Conservation (phyloP, 805 yeast genomes). For the Candida germanica region DNA sequence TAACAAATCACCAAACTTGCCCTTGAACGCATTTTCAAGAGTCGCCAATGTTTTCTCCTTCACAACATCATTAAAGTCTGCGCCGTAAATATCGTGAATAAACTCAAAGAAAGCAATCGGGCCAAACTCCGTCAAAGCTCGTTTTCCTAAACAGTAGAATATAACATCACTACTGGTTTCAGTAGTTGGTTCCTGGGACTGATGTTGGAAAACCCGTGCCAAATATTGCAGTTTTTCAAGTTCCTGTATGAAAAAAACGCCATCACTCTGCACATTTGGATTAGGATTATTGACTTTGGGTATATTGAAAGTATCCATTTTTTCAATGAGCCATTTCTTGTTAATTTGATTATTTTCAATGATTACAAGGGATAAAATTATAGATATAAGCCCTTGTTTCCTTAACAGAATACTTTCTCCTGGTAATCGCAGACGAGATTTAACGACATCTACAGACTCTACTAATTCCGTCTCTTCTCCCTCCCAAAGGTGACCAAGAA, state of each 20-base stretch:
- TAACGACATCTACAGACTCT: conserved; percentile 15
- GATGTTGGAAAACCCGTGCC: conserved; percentile 10
- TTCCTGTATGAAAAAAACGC: conserved; percentile 23
- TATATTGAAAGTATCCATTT: conserved; percentile 26
- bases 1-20: conserved; percentile 10
- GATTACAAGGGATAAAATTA: conserved; percentile 28
- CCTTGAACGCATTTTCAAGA: conserved; percentile 23
- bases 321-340: conserved; percentile 22
- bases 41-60: conserved; percentile 19
- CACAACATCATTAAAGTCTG: conserved; percentile 18
- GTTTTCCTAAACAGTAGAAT: conserved; percentile 30
- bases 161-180: conserved; percentile 15
- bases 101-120: conserved; percentile 26
- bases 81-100: conserved; percentile 23
- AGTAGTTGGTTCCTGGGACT: neutral
- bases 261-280: conserved; percentile 18
- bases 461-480: conserved; percentile 7
- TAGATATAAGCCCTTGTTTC: conserved; percentile 27
- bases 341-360: conserved; percentile 30
- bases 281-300: conserved; percentile 21
- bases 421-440: conserved; percentile 16
- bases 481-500: conserved; percentile 27
- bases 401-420: conserved; percentile 25
- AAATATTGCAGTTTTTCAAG: conserved; percentile 28
- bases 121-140: conserved; percentile 31